Evolutionary conservation across 495 filamentous ascomycete species (phyloP).

Genomic region (Penicillium longicatenatum): DNA sequence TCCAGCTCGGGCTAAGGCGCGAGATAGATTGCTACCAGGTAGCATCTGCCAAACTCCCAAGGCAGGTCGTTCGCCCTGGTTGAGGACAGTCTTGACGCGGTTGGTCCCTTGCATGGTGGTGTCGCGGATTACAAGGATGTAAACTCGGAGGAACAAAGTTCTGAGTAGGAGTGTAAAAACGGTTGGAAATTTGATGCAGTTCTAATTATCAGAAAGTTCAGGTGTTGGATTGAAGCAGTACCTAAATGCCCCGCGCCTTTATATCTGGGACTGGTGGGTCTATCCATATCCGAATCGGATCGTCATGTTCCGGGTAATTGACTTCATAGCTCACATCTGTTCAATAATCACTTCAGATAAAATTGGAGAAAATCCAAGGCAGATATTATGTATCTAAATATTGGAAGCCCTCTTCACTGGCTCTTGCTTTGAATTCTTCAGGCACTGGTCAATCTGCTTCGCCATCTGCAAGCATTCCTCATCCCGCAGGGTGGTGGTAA

Average conservation of each 20-base stretch:
- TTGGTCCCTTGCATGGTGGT: slow-evolving; percentile 3
- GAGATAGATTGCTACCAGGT: slow-evolving; percentile 11
- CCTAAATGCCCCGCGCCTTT: neutral
- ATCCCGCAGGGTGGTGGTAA: slow-evolving; percentile 28
- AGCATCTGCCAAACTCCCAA: slow-evolving; percentile 13
- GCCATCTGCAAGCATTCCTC: slow-evolving; percentile 30
- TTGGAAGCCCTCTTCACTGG: neutral
- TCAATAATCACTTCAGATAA: neutral
- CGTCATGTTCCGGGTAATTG: neutral
- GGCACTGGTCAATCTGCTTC: slow-evolving; percentile 22
- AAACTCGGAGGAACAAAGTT: too few species aligned
- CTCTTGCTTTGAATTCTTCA: slow-evolving; percentile 5
- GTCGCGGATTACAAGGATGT: too few species aligned
- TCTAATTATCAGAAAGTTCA: neutral
- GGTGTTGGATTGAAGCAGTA: neutral
- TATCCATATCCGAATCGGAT: neutral
- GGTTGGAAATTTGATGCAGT: neutral
- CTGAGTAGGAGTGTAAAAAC: neutral
- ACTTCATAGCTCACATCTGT: neutral
- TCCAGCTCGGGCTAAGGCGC: slow-evolving; percentile 9
- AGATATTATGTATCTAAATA: too few species aligned
- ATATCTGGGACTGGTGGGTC: neutral
- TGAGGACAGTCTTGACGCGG: slow-evolving; percentile 6
- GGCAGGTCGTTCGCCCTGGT: slow-evolving; percentile 2
- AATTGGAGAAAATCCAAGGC: neutral